Conservation (phyloP, 495 filamentous ascomycete species). For the Diplogelasinospora grovesii region DNA sequence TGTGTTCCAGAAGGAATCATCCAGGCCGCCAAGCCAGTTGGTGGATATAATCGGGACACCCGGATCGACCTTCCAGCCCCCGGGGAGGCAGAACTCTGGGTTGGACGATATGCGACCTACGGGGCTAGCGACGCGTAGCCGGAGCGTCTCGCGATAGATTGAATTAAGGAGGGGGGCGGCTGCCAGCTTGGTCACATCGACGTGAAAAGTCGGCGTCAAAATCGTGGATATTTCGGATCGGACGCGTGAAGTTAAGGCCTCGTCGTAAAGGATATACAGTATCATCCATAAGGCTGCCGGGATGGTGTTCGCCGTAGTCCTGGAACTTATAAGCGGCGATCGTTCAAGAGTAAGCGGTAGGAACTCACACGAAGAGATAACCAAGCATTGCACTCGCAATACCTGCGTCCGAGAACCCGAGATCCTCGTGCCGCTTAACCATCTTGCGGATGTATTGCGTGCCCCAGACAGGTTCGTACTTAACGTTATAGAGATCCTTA, state of each 20-base stretch:
- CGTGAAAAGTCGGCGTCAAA: slow-evolving; percentile 2
- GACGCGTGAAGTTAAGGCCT: slow-evolving; percentile 7
- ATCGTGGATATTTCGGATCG: slow-evolving; percentile 7
- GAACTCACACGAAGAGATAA: slow-evolving; percentile 22
- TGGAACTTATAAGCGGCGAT: too few relatives aligned
- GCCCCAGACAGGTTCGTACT: slow-evolving; percentile 22
- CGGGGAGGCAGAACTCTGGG: slow-evolving; percentile 14
- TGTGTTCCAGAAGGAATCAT: slow-evolving; percentile 21
- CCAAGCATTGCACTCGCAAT: slow-evolving; percentile 14
- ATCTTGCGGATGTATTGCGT: slow-evolving; percentile 13
- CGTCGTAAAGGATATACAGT: slow-evolving; percentile 4
- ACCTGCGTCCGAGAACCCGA: slow-evolving; percentile 6
- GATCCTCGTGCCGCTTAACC: slow-evolving; percentile 3
- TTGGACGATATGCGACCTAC: slow-evolving; percentile 12
- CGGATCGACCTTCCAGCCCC: slow-evolving; percentile 12
- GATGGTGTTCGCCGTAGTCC: too few relatives aligned
- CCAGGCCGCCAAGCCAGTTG: slow-evolving; percentile 16
- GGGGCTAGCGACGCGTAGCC: slow-evolving; percentile 11
- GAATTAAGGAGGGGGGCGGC: slow-evolving; percentile 17
- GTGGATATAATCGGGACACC: slow-evolving; percentile 15
- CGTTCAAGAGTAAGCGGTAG: too few relatives aligned
- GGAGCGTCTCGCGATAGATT: slow-evolving; percentile 19
- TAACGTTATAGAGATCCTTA: slow-evolving; percentile 6
- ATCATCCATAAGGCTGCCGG: slow-evolving; percentile 19
- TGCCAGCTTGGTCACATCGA: slow-evolving; percentile 12